Conservation (phyloP, 768 basidiomycete species). For the Agrocybe praecox region DNA sequence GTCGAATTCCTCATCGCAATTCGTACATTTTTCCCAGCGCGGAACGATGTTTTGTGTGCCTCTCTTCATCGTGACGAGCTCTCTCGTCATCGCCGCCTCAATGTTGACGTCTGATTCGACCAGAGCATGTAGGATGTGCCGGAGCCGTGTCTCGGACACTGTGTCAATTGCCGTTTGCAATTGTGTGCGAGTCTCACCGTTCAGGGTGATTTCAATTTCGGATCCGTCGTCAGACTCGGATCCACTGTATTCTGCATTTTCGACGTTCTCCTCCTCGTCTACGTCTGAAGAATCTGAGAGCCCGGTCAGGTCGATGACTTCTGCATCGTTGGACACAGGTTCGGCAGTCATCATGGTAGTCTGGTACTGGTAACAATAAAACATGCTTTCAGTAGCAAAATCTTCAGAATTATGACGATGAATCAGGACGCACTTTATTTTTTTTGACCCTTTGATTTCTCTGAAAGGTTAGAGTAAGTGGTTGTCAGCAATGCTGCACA, state of each 20-base stretch:
- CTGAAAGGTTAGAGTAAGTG: too few relatives aligned
- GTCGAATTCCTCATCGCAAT: conserved; percentile 53
- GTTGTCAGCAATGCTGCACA: too few relatives aligned
- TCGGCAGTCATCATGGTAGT: not conserved
- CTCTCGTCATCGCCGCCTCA: conserved; percentile 42
- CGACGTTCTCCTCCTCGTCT: conserved; percentile 23
- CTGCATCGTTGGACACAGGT: conserved; percentile 20
- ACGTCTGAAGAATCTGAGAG: conserved; percentile 36
- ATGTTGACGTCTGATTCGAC: conserved; percentile 42
- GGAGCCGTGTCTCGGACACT: conserved; percentile 45
- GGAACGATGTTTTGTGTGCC: conserved; percentile 36
- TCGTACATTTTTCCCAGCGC: conserved; percentile 48
- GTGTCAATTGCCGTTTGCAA: conserved; percentile 44
- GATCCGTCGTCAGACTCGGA: conserved; percentile 29
- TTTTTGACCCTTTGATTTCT: too few relatives aligned
- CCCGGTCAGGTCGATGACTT: conserved; percentile 48
- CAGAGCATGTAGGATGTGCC: conserved; percentile 39
- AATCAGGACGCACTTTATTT: too few relatives aligned
- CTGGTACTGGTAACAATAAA: not conserved
- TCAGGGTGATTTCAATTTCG: conserved; percentile 38
- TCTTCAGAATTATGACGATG: too few relatives aligned
- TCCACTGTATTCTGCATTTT: conserved; percentile 17
- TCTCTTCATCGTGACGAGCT: conserved; percentile 43
- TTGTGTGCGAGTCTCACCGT: conserved; percentile 41
- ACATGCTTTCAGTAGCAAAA: too few relatives aligned